Percentiles rank a stretch among this genome's conserved stretches.
Evolutionary conservation across 2,329 filamentous ascomycete genomes (phyloP).

Genomic region (Acarospora socialis): DNA sequence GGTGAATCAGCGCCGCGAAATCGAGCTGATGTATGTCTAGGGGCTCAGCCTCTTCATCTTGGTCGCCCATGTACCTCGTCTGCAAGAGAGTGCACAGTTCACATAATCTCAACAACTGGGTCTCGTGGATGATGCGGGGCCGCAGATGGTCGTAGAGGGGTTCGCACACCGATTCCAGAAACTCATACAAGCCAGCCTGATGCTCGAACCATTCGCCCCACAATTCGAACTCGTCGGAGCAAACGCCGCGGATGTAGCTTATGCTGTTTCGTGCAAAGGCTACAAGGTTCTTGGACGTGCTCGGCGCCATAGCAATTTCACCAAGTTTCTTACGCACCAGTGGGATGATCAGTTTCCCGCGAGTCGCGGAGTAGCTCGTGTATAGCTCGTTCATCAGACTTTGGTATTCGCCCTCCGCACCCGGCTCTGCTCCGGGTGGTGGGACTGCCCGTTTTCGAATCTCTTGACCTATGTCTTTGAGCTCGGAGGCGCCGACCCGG

Average conservation of each 20-base stretch:
- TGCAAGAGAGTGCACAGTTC: constrained; percentile 53
- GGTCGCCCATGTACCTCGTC: constrained; percentile 48
- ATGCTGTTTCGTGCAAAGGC: constrained; percentile 50
- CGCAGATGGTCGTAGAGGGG: constrained; percentile 52
- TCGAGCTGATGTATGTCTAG: constrained; percentile 42
- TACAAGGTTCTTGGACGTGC: constrained; percentile 48
- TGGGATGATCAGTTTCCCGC: constrained; percentile 44
- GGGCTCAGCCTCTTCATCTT: constrained; percentile 38
- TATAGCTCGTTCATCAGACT: constrained; percentile 52
- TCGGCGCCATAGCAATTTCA: constrained; percentile 42
- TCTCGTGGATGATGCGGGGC: constrained; percentile 52
- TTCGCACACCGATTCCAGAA: constrained; percentile 52
- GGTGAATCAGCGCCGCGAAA: constrained; percentile 47
- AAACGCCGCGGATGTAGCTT: constrained; percentile 50
- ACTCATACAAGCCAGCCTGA: constrained; percentile 49
- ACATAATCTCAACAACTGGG: constrained; percentile 50
- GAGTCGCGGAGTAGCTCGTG: constrained; percentile 46
- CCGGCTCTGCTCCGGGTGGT: constrained; percentile 43
- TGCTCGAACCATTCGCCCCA: constrained; percentile 54
- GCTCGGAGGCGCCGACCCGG: constrained; percentile 48
- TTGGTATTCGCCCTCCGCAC: constrained; percentile 49
- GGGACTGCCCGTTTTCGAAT: constrained; percentile 52
- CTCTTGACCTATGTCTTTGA: constrained; percentile 52
- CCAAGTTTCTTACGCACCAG: constrained; percentile 46
- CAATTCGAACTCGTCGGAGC: constrained; percentile 52